A percentile compares a stretch with the other conserved stretches of the same genome.
phyloP scores from a whole-genome alignment of 2,329 filamentous ascomycete genomes.

The Fusarium sp. region DNA sequence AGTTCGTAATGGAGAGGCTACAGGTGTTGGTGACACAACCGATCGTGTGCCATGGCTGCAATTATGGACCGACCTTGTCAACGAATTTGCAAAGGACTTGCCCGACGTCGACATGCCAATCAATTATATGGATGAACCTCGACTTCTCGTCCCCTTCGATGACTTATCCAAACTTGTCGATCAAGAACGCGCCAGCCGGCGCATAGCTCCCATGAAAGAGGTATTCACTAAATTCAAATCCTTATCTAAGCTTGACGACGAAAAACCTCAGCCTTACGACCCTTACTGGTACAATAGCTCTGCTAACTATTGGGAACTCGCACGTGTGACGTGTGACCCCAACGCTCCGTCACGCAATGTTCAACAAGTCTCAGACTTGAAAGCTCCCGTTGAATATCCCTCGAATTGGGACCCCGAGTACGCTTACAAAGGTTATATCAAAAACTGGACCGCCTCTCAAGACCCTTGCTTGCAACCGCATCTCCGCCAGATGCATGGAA shows the following conservation, averaged over 20 bases:
- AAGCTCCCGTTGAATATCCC: constrained; percentile 53
- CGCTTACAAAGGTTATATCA: constrained; percentile 63
- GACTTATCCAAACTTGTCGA: constrained; percentile 65
- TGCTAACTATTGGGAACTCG: constrained; percentile 70
- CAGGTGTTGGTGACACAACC: constrained; percentile 55
- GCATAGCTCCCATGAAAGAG: constrained; percentile 58
- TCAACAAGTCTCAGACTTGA: constrained; percentile 50
- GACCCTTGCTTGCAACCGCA: constrained; percentile 72
- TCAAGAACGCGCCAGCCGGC: constrained; percentile 61
- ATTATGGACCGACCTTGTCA: constrained; percentile 64
- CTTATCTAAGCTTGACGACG: constrained; percentile 54
- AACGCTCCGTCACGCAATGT: constrained; percentile 62
- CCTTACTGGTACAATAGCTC: constrained; percentile 62
- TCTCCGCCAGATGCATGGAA: constrained; percentile 65
- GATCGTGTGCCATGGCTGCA: constrained; percentile 61
- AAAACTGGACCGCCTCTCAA: constrained; percentile 69
- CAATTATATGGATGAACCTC: constrained; percentile 74
- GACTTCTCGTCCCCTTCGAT: constrained; percentile 71
- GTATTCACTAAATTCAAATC: constrained; percentile 61
- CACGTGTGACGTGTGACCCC: constrained; percentile 68
- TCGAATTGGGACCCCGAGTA: constrained; percentile 54
- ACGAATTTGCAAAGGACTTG: constrained; percentile 65
- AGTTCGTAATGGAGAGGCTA: constrained; percentile 61
- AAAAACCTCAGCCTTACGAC: constrained; percentile 56
- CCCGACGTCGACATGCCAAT: constrained; percentile 77